phyloP scores from a whole-genome alignment of 305 asterid genomes.

The Stenogyne calaminthoides region DNA sequence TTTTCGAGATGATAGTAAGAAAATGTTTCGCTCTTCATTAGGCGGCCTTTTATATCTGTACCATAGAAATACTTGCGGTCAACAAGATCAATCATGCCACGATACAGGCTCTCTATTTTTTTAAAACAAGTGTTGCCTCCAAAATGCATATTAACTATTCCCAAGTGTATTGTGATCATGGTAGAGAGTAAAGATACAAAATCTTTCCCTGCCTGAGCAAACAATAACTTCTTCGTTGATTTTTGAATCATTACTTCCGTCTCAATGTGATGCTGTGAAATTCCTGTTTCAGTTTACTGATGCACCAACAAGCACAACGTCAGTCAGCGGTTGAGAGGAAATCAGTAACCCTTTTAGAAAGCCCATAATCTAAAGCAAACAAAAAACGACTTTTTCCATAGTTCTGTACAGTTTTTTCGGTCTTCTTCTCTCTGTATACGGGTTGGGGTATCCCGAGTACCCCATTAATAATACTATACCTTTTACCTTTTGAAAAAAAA shows the following conservation, averaged over 20 bases:
- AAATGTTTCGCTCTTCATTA: background rate
- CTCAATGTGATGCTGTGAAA: background rate
- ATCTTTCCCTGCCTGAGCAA: conserved; percentile 6
- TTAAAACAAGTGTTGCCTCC: background rate
- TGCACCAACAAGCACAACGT: background rate
- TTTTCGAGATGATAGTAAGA: background rate
- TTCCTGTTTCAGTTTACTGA: background rate
- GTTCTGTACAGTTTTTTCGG: too few relatives aligned
- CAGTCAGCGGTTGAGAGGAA: background rate
- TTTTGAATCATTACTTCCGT: conserved; percentile 18
- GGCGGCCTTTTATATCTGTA: background rate
- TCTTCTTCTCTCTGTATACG: too few relatives aligned
- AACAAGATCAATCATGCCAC: background rate
- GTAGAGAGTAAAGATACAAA: conserved; percentile 20
- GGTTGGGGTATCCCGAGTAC: too few relatives aligned
- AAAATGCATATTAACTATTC: conserved; percentile 15
- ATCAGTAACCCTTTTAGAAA: background rate
- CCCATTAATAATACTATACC: too few relatives aligned
- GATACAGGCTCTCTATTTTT: background rate
- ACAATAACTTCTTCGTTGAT: conserved; percentile 22
- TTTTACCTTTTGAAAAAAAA: too few relatives aligned
- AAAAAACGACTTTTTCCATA: too few relatives aligned
- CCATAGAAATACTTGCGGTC: background rate
- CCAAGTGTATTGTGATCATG: conserved; percentile 25
- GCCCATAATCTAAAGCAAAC: background rate